A percentile compares a stretch with the other conserved stretches of the same genome.
phyloP scores from a whole-genome alignment of 768 basidiomycete genomes.

The Mycena rosella region DNA sequence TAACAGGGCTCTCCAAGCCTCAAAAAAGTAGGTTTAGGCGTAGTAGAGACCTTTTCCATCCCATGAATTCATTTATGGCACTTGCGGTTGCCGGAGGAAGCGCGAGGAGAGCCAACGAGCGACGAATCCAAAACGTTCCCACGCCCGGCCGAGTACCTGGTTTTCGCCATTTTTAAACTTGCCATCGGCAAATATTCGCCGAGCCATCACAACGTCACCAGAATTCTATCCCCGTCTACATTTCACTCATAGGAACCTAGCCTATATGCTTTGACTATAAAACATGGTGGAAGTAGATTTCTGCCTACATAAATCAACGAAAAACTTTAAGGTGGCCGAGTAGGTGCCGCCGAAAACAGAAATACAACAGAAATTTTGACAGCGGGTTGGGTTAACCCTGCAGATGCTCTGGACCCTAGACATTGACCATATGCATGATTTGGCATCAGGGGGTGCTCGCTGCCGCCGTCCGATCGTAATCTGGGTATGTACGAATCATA shows the following conservation, averaged over 20 bases:
- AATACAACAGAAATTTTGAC: too few relatives aligned
- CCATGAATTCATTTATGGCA: not conserved
- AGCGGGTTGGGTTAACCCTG: too few relatives aligned
- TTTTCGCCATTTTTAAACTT: slow-evolving; percentile 1
- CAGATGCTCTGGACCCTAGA: too few relatives aligned
- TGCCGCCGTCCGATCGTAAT: too few relatives aligned
- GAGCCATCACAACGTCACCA: slow-evolving; percentile 5
- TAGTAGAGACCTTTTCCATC: not conserved
- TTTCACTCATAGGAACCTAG: not conserved
- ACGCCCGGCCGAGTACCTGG: slow-evolving; percentile 3
- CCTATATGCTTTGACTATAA: not conserved
- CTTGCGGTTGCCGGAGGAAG: not conserved
- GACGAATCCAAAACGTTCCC: not conserved
- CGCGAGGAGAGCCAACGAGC: not conserved
- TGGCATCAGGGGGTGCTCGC: too few relatives aligned
- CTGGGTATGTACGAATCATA: too few relatives aligned
- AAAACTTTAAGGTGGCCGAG: too few relatives aligned
- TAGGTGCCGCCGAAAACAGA: too few relatives aligned
- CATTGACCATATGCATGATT: too few relatives aligned
- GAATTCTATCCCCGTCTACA: not conserved
- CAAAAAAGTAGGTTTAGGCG: not conserved
- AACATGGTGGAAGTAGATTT: not conserved
- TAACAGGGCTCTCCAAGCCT: not conserved
- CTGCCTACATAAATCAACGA: too few relatives aligned
- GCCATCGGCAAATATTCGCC: slow-evolving; percentile 10